phyloP scores from a whole-genome alignment of 106 monocot species.

The Allium cepa region DNA sequence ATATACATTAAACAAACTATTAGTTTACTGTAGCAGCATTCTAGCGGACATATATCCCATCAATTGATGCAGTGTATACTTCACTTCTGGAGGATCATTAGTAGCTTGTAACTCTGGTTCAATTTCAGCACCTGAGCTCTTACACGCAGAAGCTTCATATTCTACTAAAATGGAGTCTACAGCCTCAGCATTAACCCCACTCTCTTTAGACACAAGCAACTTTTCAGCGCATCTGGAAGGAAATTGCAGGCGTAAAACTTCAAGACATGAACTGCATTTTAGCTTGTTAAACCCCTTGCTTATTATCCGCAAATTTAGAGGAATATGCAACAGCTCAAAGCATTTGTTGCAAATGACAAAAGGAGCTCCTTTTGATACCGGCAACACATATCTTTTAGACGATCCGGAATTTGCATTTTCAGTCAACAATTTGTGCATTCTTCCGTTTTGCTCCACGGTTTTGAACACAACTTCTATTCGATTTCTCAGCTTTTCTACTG shows the following conservation, averaged over 20 bases:
- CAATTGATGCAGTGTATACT: conserved; percentile 33
- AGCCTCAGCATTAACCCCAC: conserved; percentile 4
- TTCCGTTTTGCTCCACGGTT: background rate
- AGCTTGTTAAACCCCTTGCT: conserved; percentile 32
- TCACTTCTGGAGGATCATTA: background rate
- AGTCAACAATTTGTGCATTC: no score
- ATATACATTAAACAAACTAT: no score
- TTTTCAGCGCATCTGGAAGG: conserved; percentile 9
- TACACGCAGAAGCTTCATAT: conserved; percentile 3
- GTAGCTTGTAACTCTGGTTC: background rate
- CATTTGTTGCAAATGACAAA: conserved; percentile 59
- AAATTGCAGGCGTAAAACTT: conserved; percentile 35
- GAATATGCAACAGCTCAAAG: conserved; percentile 50
- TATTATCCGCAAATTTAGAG: conserved; percentile 45
- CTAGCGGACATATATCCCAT: conserved; percentile 70
- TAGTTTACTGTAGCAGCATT: conserved; percentile 20
- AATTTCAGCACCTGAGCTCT: conserved; percentile 5
- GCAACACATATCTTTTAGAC: conserved; percentile 28
- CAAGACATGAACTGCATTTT: conserved; percentile 45
- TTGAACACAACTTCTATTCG: background rate
- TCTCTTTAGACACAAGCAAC: background rate
- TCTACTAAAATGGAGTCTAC: conserved; percentile 16
- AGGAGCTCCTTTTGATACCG: conserved; percentile 50
- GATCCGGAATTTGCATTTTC: background rate
- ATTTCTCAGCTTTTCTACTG: conserved; percentile 1